These are phyloP conservation scores for Glomus cerebriforme DNA, from an alignment of 192 early-diverging fungal species.

Conservation along the genomic window DNA sequence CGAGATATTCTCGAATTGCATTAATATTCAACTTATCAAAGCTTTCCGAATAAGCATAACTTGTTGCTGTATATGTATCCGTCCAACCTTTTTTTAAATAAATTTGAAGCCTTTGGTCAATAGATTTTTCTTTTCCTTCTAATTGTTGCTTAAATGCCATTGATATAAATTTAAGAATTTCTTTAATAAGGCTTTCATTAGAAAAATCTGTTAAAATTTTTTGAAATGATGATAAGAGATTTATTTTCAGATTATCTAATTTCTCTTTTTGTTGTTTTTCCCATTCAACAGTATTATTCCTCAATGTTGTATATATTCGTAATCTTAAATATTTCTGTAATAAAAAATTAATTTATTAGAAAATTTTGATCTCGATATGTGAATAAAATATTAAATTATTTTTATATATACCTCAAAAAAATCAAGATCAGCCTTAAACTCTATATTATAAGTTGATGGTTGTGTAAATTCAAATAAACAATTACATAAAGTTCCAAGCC, in stretches of 20 bases:
- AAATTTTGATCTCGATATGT: no score
- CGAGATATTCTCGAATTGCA: neutral
- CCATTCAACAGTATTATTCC: neutral
- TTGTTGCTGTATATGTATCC: neutral
- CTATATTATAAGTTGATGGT: neutral
- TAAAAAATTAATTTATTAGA: neutral
- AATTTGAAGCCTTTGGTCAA: neutral
- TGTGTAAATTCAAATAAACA: neutral
- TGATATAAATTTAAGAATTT: neutral
- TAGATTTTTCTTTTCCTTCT: neutral
- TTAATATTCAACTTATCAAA: neutral
- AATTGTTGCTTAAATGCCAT: neutral
- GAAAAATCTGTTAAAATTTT: conserved; percentile 9
- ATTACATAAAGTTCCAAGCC: neutral
- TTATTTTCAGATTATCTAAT: neutral
- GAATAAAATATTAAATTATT: no score
- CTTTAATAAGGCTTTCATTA: neutral
- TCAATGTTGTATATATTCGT: neutral
- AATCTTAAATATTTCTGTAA: neutral
- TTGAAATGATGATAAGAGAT: neutral
- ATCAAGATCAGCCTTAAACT: neutral
- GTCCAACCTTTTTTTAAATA: neutral
- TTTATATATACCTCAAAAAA: neutral
- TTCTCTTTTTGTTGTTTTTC: neutral
- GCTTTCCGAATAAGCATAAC: neutral